Evolutionary conservation across 208 protist genomes (phyloP).

Genomic region (Herpetomonas samuelpessoai): DNA sequence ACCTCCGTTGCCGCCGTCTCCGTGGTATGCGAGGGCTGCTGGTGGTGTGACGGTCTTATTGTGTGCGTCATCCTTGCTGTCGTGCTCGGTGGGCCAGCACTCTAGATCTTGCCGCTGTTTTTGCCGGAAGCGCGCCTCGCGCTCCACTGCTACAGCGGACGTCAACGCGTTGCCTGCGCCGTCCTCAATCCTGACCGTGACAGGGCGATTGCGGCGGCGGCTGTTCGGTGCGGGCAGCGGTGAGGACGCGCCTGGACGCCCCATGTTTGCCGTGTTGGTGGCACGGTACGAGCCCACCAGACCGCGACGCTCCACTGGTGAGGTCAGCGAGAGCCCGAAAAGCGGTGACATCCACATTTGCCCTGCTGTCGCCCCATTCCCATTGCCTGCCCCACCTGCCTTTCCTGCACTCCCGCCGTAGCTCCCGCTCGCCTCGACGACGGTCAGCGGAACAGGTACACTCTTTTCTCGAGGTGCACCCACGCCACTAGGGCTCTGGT

Average conservation of each 20-base stretch:
- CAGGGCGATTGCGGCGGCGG: background rate
- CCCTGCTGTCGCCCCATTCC: background rate
- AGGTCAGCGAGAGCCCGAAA: background rate
- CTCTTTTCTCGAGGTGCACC: background rate
- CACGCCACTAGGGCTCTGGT: background rate
- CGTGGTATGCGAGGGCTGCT: too few relatives aligned
- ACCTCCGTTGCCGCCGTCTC: too few relatives aligned
- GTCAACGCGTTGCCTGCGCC: slow-evolving; percentile 6
- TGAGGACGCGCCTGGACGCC: too few relatives aligned
- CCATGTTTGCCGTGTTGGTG: background rate
- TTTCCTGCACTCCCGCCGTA: background rate
- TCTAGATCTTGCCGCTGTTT: slow-evolving; percentile 9
- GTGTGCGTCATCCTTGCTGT: background rate
- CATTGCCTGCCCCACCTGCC: background rate
- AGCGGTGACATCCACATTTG: background rate
- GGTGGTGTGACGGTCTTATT: background rate
- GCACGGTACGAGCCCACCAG: background rate
- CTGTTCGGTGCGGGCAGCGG: background rate
- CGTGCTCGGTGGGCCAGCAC: slow-evolving; percentile 11
- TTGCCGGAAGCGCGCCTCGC: slow-evolving; percentile 12
- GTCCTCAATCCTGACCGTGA: slow-evolving; percentile 13
- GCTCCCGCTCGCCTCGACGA: background rate
- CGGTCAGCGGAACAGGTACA: background rate
- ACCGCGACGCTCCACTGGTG: background rate
- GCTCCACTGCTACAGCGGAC: background rate